A percentile compares a stretch with the other conserved stretches of the same genome.
These are phyloP conservation scores for Cryptosporidium felis DNA, from an alignment of 169 alveolate genomes.

Conservation along the genomic window DNA sequence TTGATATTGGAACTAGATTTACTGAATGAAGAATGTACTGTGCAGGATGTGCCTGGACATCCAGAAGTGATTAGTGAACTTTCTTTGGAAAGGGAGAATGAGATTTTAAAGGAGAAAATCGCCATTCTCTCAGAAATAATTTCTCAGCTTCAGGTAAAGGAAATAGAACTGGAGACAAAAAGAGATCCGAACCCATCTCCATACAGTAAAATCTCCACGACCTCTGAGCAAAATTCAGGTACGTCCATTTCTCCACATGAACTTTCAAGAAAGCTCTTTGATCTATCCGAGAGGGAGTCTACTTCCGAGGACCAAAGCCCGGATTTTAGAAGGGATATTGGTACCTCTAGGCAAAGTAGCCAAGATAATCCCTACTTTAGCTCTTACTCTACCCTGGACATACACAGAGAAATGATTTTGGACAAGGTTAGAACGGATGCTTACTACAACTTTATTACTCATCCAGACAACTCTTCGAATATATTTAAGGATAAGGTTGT, in stretches of 20 bases:
- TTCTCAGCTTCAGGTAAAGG: slow-evolving; percentile 10
- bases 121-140: not conserved
- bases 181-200: slow-evolving; percentile 30
- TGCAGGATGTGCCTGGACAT: not conserved
- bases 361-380: slow-evolving; percentile 84
- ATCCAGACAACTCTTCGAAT: slow-evolving; percentile 71
- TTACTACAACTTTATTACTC: slow-evolving; percentile 87
- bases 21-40: not conserved
- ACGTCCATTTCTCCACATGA: not conserved
- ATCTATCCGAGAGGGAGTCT: not conserved
- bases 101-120: slow-evolving; percentile 25
- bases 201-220: slow-evolving; percentile 1
- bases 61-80: slow-evolving; percentile 1
- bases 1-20: slow-evolving; percentile 37
- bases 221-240: not conserved
- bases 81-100: slow-evolving; percentile 36
- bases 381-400: slow-evolving; percentile 87
- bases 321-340: too few relatives aligned
- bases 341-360: too few relatives aligned
- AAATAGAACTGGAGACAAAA: not conserved
- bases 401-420: slow-evolving; percentile 92
- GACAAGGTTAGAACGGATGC: slow-evolving; percentile 90
- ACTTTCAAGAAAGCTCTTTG: not conserved
- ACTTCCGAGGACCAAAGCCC: too few relatives aligned
- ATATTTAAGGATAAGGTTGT: slow-evolving; percentile 87